Evolutionary conservation across 768 basidiomycete species (phyloP).

Genomic region (Trichaptum fuscoviolaceum): DNA sequence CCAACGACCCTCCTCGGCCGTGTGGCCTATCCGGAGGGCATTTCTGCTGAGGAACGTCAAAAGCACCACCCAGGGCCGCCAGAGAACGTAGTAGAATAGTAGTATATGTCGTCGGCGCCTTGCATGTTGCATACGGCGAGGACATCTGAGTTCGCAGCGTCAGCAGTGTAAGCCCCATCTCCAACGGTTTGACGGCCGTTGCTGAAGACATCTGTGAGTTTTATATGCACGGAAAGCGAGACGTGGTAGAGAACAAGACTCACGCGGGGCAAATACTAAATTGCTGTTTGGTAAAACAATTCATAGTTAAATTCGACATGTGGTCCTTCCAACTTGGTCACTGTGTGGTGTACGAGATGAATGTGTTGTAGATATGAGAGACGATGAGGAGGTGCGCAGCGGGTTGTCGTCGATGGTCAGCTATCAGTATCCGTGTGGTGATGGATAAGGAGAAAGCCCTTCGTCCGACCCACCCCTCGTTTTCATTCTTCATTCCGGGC

Average conservation of each 20-base stretch:
- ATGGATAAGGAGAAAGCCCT: background rate
- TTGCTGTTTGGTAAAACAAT: constrained; percentile 68
- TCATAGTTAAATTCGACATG: constrained; percentile 73
- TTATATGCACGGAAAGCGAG: background rate
- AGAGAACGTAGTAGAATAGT: constrained; percentile 91
- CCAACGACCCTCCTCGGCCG: constrained; percentile 68
- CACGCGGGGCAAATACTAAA: constrained; percentile 97
- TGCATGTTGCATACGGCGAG: constrained; percentile 83
- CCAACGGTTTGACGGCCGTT: constrained; percentile 96
- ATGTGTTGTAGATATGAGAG: constrained; percentile 10
- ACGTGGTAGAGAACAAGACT: constrained; percentile 21
- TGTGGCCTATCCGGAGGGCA: constrained; percentile 76
- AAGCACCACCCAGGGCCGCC: constrained; percentile 95
- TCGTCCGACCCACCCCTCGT: background rate
- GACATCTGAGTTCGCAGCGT: constrained; percentile 64
- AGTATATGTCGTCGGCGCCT: constrained; percentile 79
- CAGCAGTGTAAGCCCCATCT: constrained; percentile 84
- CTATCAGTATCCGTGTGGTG: background rate
- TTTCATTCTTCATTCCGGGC: background rate
- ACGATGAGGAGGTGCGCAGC: background rate
- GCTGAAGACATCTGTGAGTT: constrained; percentile 38
- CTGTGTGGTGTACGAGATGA: background rate
- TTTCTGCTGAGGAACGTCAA: constrained; percentile 87
- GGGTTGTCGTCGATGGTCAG: background rate
- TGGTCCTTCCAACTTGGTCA: constrained; percentile 72